Conservation (phyloP, 2,329 filamentous ascomycete species). For the Calonectria pteridis region DNA sequence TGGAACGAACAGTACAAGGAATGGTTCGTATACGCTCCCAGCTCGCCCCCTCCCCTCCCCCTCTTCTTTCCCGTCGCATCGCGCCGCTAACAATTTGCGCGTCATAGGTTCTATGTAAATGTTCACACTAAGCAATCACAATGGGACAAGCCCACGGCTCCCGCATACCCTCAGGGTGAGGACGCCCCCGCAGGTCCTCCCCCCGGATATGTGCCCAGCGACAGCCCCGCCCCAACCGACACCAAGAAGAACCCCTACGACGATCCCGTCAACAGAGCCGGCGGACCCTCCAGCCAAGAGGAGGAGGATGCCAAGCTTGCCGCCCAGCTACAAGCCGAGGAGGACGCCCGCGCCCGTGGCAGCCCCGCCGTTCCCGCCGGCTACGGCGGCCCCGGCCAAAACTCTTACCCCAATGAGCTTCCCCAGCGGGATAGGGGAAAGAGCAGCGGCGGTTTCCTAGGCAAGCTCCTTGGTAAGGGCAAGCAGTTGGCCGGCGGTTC, state of each 20-base stretch:
- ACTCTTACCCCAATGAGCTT: conserved; percentile 53
- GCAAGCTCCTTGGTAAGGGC: conserved; percentile 65
- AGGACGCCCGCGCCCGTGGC: conserved; percentile 71
- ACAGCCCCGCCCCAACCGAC: conserved; percentile 57
- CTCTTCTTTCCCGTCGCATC: background rate
- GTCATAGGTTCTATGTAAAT: conserved; percentile 87
- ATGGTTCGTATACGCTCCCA: conserved; percentile 65
- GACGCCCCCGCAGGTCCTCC: conserved; percentile 70
- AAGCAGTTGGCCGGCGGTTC: conserved; percentile 49
- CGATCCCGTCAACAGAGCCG: conserved; percentile 50
- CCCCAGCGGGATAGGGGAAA: conserved; percentile 56
- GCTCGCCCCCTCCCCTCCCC: background rate
- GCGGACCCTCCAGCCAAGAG: conserved; percentile 50
- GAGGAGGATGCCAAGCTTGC: conserved; percentile 82
- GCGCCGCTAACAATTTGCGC: conserved; percentile 27
- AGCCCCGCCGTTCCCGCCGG: conserved; percentile 50
- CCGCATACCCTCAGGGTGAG: conserved; percentile 66
- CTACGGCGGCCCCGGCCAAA: conserved; percentile 47
- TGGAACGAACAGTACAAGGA: conserved; percentile 92
- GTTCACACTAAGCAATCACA: conserved; percentile 88
- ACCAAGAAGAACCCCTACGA: conserved; percentile 81
- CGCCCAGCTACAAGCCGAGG: conserved; percentile 84
- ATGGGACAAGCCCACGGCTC: conserved; percentile 86
- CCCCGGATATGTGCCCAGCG: conserved; percentile 71
- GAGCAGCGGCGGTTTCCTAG: conserved; percentile 60